Evolutionary conservation across 768 basidiomycete genomes (phyloP), one percentile per base, ranked within the genome.

Genomic region (Phaeolepiota aurea): DNA sequence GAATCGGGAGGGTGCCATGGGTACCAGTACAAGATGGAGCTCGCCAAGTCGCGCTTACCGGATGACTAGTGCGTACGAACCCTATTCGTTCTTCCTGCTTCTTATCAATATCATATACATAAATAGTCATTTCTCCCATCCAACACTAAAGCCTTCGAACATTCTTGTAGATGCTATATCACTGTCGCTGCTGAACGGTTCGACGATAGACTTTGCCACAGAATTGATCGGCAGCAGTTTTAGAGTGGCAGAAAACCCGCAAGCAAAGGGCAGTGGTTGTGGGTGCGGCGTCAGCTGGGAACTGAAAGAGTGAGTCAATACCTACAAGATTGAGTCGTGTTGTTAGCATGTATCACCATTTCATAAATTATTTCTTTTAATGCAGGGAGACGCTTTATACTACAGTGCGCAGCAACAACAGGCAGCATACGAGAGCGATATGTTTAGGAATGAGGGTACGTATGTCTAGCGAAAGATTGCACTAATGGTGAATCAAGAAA

Each of bases 231-330:
- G 94, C 10, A 88, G 86, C 55, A 83, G 79, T 33, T 99, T 99
- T 59, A 69, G 84, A 9, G 62, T 97, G 2, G 55, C 73, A 5
- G 77, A 84, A 16, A 99, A 98, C 50, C 94, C 94, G 0, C 87
- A 89, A 58, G 85, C 93, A 0, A 83, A 89, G 49, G 89, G 89
- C 1, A 77, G 74, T 33, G 88, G 88, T 0, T 98, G 94, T 47
- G 93, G 94, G 1, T 99, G 94, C 53, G 94, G 94, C 12, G 82
- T 97, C 15, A 93, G 90, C 54, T 96, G 90, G 92, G 91, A 93
- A 55, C 67, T 89, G 42, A 87, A 88, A 54, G 62, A 63, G 34
- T 67, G 51, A 25, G 19, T 16, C n/a, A 9, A 13, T n/a, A 4
- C n/a, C n/a, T n/a, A n/a, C n/a, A n/a, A n/a, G n/a, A n/a, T 31